Evolutionary conservation across 306 rosid genomes (phyloP).

Genomic region (Albizia julibrissin): DNA sequence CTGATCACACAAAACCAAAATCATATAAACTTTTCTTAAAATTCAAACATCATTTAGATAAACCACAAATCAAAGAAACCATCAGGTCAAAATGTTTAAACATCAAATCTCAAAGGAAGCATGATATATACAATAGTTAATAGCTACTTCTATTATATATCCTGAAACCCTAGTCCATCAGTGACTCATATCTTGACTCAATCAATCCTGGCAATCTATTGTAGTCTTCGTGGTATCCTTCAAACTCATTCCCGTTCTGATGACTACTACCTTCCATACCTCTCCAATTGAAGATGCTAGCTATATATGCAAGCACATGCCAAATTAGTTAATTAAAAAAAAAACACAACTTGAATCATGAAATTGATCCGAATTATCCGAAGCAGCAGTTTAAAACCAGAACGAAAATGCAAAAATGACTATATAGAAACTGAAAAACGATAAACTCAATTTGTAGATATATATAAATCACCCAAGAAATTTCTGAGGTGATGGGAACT

Average conservation of each 20-base stretch:
- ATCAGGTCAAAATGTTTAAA: not conserved
- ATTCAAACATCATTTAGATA: not conserved
- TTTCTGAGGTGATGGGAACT: not conserved
- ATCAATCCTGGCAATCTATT: not conserved
- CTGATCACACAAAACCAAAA: slow-evolving; percentile 21
- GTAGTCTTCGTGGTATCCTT: not conserved
- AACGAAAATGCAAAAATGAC: not conserved
- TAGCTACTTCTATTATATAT: not conserved
- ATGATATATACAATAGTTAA: not conserved
- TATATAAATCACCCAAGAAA: not conserved
- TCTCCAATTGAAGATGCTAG: not conserved
- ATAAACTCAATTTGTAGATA: not conserved
- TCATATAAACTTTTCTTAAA: not conserved
- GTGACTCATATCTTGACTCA: not conserved
- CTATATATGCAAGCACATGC: not conserved
- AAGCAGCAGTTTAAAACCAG: too few species aligned
- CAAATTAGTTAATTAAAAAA: not conserved
- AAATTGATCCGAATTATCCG: too few species aligned
- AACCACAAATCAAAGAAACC: not conserved
- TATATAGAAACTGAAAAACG: not conserved
- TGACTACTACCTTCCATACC: not conserved
- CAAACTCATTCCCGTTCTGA: not conserved
- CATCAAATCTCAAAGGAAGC: not conserved
- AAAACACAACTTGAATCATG: not conserved
- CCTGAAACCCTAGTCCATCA: not conserved